These are phyloP conservation scores for Pulveroboletus sp. DNA, from an alignment of 1,284 basidiomycete species.

Conservation along the genomic window DNA sequence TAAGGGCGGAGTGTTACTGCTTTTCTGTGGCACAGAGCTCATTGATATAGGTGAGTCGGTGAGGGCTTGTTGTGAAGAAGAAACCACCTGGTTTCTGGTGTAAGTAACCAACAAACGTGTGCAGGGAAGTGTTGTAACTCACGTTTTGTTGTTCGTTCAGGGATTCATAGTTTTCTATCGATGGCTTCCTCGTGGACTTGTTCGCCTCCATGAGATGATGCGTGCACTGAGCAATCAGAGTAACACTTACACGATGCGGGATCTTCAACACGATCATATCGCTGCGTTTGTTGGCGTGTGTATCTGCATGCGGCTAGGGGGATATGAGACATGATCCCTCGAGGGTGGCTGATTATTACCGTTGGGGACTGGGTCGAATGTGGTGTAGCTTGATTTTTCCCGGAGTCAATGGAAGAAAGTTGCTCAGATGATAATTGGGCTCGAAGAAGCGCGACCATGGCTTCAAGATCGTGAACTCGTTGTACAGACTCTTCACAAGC, in stretches of 20 bases:
- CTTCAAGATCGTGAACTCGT: conserved; percentile 26
- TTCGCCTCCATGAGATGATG: conserved; percentile 9
- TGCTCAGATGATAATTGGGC: conserved; percentile 24
- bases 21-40: conserved; percentile 8
- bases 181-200: conserved; percentile 15
- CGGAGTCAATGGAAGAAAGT: conserved; percentile 20
- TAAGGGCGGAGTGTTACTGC: background rate
- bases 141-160: conserved; percentile 17
- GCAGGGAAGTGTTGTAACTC: background rate
- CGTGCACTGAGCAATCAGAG: background rate
- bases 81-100: background rate
- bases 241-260: conserved; percentile 24
- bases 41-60: background rate
- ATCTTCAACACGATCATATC: conserved; percentile 31
- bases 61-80: conserved; percentile 3
- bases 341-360: conserved; percentile 13
- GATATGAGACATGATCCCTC: conserved; percentile 11
- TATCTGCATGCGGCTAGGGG: conserved; percentile 11
- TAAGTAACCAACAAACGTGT: background rate
- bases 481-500: conserved; percentile 16
- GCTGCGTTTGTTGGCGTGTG: conserved; percentile 18
- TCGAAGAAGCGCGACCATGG: conserved; percentile 19
- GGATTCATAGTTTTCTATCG: conserved; percentile 2
- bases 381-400: background rate
- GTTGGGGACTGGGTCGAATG: background rate